Evolutionary conservation across 108 stramenopile genomes (phyloP), one percentile per base, ranked within the genome.

Genomic region (Schizochytrium sp.): DNA sequence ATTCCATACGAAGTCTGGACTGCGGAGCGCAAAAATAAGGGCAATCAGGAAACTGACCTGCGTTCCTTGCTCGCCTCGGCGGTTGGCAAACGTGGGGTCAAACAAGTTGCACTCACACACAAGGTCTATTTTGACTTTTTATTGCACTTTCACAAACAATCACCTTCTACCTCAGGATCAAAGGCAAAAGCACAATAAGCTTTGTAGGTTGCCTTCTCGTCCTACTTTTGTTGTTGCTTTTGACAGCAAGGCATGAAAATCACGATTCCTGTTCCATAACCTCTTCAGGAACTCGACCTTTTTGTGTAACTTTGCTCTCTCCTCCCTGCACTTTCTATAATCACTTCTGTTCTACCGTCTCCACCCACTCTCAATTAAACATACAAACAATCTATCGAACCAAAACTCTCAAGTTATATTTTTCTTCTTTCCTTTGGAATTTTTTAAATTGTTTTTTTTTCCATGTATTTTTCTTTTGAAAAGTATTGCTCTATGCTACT

Each of bases 1-100:
- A 53, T 83, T 50, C 76, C 76, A 5, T 83, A 83, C 76, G 76
- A 83, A 40, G 47, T 83, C 17, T 55, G 76, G 53, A 83, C 76
- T 13, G 76, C 76, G 15, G 53, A 55, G 50, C 76, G 53, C 3
- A 53, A 83, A 40, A 83, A 83, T 28, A n/a, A 13, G 1, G 76
- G n/a, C 5, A 55, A 49, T 55, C 47, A 49, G n/a, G 53, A 55
- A n/a, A 55, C 53, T n/a, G 76, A 55, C 28, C 50, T 83, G 17
- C 50, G 76, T 53, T 49, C 76, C 17, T 28, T 83, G 17, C 76
- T 83, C 1, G 76, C 76, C 47, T 49, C 76, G 2, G 47, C 50
- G 10, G 76, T 83, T 5, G 76, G 76, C 2, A 83, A 49, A n/a
- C 76, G 76, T 28, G 76, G 76, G 10, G 76, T 83, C 76, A 83